Percentiles rank a stretch among this genome's conserved stretches.
Conservation (phyloP, 2,329 filamentous ascomycete genomes). For the Trichoderma asperellum region DNA sequence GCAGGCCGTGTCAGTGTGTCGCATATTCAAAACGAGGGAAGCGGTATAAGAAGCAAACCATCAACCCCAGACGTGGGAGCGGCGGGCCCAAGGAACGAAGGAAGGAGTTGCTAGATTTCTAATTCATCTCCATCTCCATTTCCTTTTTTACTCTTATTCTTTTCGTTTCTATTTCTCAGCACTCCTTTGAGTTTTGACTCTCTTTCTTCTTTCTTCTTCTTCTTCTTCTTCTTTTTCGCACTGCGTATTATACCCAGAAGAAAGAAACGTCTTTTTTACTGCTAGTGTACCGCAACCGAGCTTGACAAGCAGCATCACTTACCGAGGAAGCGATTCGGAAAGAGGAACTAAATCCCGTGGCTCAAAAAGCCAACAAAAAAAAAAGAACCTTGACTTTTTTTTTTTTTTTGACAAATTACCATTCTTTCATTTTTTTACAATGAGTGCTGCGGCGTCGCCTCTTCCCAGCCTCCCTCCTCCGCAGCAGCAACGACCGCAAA, state of each 20-base stretch:
- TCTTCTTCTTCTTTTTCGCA: background rate
- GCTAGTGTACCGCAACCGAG: background rate
- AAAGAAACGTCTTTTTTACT: background rate
- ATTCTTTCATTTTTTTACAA: background rate
- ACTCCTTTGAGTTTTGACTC: background rate
- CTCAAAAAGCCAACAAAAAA: background rate
- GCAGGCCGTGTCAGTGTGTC: background rate
- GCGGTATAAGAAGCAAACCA: background rate
- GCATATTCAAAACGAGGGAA: background rate
- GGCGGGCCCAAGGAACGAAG: slow-evolving; percentile 1
- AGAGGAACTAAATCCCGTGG: background rate
- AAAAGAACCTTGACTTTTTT: background rate
- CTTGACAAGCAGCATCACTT: background rate
- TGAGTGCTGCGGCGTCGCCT: slow-evolving; percentile 13
- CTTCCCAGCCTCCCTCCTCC: background rate
- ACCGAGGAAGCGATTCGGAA: background rate
- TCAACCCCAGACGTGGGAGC: background rate
- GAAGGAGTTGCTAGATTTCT: slow-evolving; percentile 4
- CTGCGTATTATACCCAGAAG: background rate
- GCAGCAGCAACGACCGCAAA: background rate
- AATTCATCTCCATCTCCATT: slow-evolving; percentile 2
- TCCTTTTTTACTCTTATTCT: background rate
- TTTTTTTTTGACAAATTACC: background rate
- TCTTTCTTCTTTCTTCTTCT: background rate
- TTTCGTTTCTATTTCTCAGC: background rate